Percentiles rank a stretch among this genome's conserved stretches.
Evolutionary conservation across 768 basidiomycete genomes (phyloP).

Genomic region (Trametes cingulata): DNA sequence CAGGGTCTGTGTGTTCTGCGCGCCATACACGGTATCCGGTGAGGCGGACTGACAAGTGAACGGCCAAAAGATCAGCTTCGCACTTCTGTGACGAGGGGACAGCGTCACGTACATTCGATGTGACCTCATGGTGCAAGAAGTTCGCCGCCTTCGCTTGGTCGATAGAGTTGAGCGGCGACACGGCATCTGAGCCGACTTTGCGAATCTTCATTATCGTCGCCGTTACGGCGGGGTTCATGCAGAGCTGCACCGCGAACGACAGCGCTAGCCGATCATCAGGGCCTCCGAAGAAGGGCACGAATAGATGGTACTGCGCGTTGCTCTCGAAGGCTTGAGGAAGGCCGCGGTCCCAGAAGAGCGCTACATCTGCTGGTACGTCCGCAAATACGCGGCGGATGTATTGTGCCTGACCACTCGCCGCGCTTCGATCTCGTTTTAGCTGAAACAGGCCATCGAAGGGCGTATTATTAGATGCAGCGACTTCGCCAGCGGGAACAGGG

Average conservation of each 20-base stretch:
- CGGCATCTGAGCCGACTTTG: constrained; percentile 41
- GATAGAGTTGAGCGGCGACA: constrained; percentile 33
- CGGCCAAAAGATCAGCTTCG: neutral
- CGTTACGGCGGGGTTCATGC: constrained; percentile 58
- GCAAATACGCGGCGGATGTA: constrained; percentile 84
- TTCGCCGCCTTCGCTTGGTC: constrained; percentile 29
- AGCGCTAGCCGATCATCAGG: constrained; percentile 90
- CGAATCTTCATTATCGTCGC: constrained; percentile 75
- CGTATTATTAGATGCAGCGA: constrained; percentile 34
- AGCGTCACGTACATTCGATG: constrained; percentile 35
- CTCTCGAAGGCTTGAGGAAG: constrained; percentile 33
- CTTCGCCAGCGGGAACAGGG: neutral
- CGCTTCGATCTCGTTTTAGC: constrained; percentile 38
- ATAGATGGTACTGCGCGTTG: constrained; percentile 56
- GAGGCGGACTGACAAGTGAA: constrained; percentile 44
- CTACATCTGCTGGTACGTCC: constrained; percentile 72
- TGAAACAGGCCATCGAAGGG: constrained; percentile 84
- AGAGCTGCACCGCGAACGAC: constrained; percentile 77
- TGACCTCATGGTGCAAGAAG: constrained; percentile 12
- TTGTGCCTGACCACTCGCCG: constrained; percentile 70
- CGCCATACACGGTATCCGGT: constrained; percentile 74
- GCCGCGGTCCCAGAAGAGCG: constrained; percentile 82
- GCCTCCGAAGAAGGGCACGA: constrained; percentile 92
- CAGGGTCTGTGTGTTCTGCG: constrained; percentile 59
- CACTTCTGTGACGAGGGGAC: constrained; percentile 6